phyloP scores from a whole-genome alignment of 2,329 filamentous ascomycete species.

The Harringtonia lauricola region DNA sequence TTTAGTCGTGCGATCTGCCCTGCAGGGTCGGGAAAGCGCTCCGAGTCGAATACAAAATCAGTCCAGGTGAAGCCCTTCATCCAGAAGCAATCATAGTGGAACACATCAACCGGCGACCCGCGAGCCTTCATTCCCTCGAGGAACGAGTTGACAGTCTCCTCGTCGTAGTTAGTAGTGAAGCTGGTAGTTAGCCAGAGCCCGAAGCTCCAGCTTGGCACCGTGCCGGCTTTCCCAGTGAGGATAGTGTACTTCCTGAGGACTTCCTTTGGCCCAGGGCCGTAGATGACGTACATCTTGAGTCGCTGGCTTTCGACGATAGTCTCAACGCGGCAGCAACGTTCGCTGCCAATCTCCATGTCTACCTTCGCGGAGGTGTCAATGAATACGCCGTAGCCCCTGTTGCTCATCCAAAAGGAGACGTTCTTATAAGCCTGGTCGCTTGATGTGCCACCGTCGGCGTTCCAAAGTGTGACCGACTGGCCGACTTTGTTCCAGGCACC shows the following conservation, averaged over 20 bases:
- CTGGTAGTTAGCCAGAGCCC: conserved; percentile 68
- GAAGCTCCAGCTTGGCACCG: conserved; percentile 63
- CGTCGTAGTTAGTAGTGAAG: conserved; percentile 64
- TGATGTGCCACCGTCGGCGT: conserved; percentile 53
- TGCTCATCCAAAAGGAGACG: conserved; percentile 58
- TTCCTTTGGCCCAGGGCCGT: conserved; percentile 61
- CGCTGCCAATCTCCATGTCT: conserved; percentile 63
- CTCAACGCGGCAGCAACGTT: conserved; percentile 60
- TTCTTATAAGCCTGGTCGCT: conserved; percentile 66
- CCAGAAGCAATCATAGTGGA: conserved; percentile 73
- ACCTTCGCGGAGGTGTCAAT: conserved; percentile 60
- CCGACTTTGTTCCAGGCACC: conserved; percentile 68
- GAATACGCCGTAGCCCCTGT: conserved; percentile 66
- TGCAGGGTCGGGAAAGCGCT: conserved; percentile 57
- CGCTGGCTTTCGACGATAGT: conserved; percentile 58
- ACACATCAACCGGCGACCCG: conserved; percentile 56
- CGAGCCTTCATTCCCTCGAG: conserved; percentile 57
- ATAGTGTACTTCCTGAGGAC: conserved; percentile 56
- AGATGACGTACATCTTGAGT: conserved; percentile 64
- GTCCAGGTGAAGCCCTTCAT: conserved; percentile 67
- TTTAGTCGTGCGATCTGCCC: conserved; percentile 55
- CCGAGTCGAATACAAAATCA: conserved; percentile 59
- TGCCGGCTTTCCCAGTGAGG: conserved; percentile 53
- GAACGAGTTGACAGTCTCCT: conserved; percentile 55
- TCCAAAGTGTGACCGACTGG: conserved; percentile 55